A percentile compares a stretch with the other conserved stretches of the same genome.
Conservation (phyloP, 116 monocot genomes). For the Cymodocea nodosa region DNA sequence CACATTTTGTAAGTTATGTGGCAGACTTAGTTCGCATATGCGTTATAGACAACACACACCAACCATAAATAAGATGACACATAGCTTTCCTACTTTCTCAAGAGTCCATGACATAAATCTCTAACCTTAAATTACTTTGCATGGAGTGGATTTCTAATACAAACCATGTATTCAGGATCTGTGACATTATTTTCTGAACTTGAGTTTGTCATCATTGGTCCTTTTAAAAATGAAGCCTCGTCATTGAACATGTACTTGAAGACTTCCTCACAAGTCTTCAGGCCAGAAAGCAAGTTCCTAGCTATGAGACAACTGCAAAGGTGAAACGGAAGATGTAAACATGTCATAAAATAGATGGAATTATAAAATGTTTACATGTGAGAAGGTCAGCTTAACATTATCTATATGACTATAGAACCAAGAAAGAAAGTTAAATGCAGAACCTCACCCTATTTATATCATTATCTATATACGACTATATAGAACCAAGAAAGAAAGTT, state of each 20-base stretch:
- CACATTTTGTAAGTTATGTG: too few relatives aligned
- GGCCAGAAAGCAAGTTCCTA: slow-evolving; percentile 80
- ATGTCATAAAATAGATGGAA: background rate
- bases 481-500: too few relatives aligned
- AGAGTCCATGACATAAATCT: too few relatives aligned
- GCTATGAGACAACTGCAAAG: slow-evolving; percentile 90
- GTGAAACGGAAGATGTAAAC: background rate
- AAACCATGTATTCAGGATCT: slow-evolving; percentile 54
- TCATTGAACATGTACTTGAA: slow-evolving; percentile 70
- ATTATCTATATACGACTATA: too few relatives aligned
- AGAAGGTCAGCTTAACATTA: too few relatives aligned
- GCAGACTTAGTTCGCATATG: too few relatives aligned
- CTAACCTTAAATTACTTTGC: background rate
- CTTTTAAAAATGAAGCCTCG: slow-evolving; percentile 27
- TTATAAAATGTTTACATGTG: background rate
- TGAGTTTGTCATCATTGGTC: slow-evolving; percentile 30
- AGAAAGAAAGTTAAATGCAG: too few relatives aligned
- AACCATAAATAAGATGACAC: too few relatives aligned
- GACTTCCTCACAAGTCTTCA: slow-evolving; percentile 90
- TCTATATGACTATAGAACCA: too few relatives aligned
- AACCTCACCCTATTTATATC: too few relatives aligned
- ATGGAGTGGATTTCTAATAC: background rate
- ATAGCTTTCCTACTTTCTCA: too few relatives aligned
- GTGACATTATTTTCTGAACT: slow-evolving; percentile 39
- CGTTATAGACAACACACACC: too few relatives aligned